Evolutionary conservation across 768 basidiomycete genomes (phyloP).

Genomic region (Leucocoprinus sp.): DNA sequence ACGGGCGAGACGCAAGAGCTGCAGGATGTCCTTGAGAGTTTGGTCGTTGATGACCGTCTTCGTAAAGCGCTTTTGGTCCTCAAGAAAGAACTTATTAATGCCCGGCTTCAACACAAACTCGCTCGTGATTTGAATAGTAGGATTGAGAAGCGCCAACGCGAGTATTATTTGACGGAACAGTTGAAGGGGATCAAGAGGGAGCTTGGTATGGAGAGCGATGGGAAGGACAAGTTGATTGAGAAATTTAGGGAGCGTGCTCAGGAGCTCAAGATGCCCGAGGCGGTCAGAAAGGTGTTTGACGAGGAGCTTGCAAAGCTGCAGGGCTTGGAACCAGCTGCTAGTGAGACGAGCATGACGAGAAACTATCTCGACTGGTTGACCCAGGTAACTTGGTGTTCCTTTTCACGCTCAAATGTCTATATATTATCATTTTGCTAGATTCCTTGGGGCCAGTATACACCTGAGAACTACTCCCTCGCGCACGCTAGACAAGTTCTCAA

Average conservation of each 20-base stretch:
- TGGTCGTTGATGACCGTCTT: slow-evolving; percentile 80
- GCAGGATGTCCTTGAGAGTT: slow-evolving; percentile 86
- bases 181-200: slow-evolving; percentile 96
- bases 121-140: slow-evolving; percentile 89
- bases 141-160: slow-evolving; percentile 89
- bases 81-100: slow-evolving; percentile 97
- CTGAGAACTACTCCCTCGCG: slow-evolving; percentile 84
- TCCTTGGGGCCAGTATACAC: slow-evolving; percentile 93
- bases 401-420: not conserved
- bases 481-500: slow-evolving; percentile 82
- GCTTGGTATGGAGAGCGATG: slow-evolving; percentile 89
- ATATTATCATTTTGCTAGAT: slow-evolving; percentile 34
- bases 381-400: slow-evolving; percentile 37
- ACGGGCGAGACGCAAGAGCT: slow-evolving; percentile 88
- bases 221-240: slow-evolving; percentile 90
- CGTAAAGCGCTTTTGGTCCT: slow-evolving; percentile 86
- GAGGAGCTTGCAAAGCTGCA: slow-evolving; percentile 90
- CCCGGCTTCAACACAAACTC: slow-evolving; percentile 89
- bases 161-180: slow-evolving; percentile 96
- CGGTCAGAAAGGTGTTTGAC: slow-evolving; percentile 89
- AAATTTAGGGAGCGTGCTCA: slow-evolving; percentile 85
- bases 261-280: slow-evolving; percentile 79
- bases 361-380: slow-evolving; percentile 94
- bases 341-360: slow-evolving; percentile 88
- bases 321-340: slow-evolving; percentile 83